These are phyloP conservation scores for Nepenthes gracilis DNA, from an alignment of 148 eudicot species.

Conservation along the genomic window DNA sequence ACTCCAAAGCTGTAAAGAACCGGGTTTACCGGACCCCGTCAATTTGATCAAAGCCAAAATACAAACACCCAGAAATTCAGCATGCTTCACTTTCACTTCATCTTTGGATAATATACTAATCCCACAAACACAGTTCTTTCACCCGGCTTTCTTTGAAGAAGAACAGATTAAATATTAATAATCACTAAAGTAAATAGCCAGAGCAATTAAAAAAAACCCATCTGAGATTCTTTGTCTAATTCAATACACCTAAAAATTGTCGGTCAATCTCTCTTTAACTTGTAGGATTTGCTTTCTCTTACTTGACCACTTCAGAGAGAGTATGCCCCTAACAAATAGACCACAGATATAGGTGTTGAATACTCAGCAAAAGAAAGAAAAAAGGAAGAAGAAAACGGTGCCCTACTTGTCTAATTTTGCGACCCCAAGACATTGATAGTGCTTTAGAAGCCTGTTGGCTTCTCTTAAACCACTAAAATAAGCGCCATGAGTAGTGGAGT, in stretches of 20 bases:
- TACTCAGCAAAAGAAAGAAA: not conserved
- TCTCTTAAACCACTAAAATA: slow-evolving; percentile 92
- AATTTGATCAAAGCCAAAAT: slow-evolving; percentile 15
- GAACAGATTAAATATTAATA: no score
- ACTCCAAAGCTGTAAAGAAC: slow-evolving; percentile 8
- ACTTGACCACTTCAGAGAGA: no score
- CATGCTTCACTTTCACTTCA: slow-evolving; percentile 12
- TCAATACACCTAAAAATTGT: not conserved
- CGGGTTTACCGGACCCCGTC: slow-evolving; percentile 47
- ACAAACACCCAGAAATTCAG: not conserved
- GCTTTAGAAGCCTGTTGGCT: slow-evolving; percentile 89
- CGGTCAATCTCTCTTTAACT: not conserved
- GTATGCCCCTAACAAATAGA: not conserved
- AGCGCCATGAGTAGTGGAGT: slow-evolving; percentile 97
- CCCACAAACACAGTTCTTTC: no score
- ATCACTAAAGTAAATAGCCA: not conserved
- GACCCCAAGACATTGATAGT: slow-evolving; percentile 36
- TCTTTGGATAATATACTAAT: not conserved
- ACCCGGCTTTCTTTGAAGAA: no score
- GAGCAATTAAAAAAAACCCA: not conserved
- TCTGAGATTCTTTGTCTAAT: not conserved
- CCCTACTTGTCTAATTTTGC: slow-evolving; percentile 13
- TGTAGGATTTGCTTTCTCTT: not conserved
- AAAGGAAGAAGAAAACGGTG: slow-evolving; percentile 3
- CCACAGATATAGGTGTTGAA: slow-evolving; percentile 11